Evolutionary conservation across 1,139 yeast genomes (phyloP).

Genomic region (Yamadazyma sp.): DNA sequence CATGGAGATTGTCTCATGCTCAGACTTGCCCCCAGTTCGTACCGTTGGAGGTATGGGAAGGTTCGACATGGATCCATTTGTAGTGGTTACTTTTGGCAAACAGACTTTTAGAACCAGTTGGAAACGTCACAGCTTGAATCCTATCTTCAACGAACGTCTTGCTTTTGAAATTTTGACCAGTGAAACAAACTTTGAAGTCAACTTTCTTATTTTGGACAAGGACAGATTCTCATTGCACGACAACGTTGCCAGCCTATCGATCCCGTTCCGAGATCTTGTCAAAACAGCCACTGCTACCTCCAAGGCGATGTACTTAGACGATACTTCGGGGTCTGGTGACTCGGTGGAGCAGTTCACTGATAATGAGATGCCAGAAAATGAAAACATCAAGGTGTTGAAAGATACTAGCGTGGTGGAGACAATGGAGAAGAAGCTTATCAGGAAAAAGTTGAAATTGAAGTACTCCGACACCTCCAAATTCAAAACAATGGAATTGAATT

Average conservation of each 20-base stretch:
- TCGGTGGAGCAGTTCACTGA: conserved; percentile 15
- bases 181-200: conserved; percentile 65
- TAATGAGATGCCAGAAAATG: conserved; percentile 12
- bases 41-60: conserved; percentile 61
- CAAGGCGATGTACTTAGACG: conserved; percentile 5
- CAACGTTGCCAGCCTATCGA: conserved; percentile 64
- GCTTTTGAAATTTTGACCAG: conserved; percentile 73
- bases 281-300: conserved; percentile 18
- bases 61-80: conserved; percentile 96
- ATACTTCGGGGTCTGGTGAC: conserved; percentile 7
- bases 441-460: conserved; percentile 27
- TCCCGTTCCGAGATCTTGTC: conserved; percentile 52
- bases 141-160: conserved; percentile 76
- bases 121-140: conserved; percentile 80
- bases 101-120: conserved; percentile 85
- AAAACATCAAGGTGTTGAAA: conserved; percentile 20
- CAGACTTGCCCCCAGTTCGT: conserved; percentile 66
- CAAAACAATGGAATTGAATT: conserved; percentile 39
- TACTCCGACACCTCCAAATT: conserved; percentile 44
- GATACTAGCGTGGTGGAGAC: conserved; percentile 33
- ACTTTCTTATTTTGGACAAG: conserved; percentile 76
- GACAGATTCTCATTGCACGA: conserved; percentile 85
- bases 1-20: conserved; percentile 71
- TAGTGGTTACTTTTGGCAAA: conserved; percentile 86
- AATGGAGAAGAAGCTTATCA: conserved; percentile 26